These are phyloP conservation scores for Phytophthora kernoviae DNA, from an alignment of 352 stramenopile genomes.

Conservation along the genomic window DNA sequence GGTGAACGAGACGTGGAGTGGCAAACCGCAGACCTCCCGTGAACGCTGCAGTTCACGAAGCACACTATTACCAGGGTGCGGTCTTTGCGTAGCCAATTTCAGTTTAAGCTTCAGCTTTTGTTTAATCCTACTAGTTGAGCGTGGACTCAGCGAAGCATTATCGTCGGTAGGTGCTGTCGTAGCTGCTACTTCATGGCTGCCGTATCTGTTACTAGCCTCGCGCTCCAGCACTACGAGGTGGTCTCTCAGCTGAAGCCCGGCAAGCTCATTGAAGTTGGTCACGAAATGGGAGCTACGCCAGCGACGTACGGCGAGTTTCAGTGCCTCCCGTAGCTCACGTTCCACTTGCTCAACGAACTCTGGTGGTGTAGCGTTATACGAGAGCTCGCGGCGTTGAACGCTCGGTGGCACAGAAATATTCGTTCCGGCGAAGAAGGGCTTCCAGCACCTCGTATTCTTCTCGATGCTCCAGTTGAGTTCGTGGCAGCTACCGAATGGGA, in stretches of 20 bases:
- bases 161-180: background rate
- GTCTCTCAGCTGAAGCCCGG: constrained; percentile 73
- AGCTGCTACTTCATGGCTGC: background rate
- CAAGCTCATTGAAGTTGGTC: constrained; percentile 89
- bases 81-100: constrained; percentile 16
- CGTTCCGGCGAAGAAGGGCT: constrained; percentile 72
- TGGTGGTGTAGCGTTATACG: constrained; percentile 61
- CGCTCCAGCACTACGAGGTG: constrained; percentile 79
- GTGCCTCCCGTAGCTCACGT: constrained; percentile 70
- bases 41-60: constrained; percentile 42
- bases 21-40: constrained; percentile 76
- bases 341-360: constrained; percentile 77
- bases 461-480: constrained; percentile 88
- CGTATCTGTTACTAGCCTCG: constrained; percentile 19
- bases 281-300: constrained; percentile 86
- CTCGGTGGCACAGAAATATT: constrained; percentile 28
- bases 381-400: constrained; percentile 57
- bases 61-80: constrained; percentile 14
- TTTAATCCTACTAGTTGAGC: constrained; percentile 20
- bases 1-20: constrained; percentile 90
- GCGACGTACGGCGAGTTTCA: constrained; percentile 87
- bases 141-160: constrained; percentile 15
- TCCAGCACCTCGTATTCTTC: constrained; percentile 81
- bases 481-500: constrained; percentile 30
- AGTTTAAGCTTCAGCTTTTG: constrained; percentile 34